Base-by-base conservation (phyloP, 306 rosid species). In the Cyamopsis tetragonoloba region DNA sequence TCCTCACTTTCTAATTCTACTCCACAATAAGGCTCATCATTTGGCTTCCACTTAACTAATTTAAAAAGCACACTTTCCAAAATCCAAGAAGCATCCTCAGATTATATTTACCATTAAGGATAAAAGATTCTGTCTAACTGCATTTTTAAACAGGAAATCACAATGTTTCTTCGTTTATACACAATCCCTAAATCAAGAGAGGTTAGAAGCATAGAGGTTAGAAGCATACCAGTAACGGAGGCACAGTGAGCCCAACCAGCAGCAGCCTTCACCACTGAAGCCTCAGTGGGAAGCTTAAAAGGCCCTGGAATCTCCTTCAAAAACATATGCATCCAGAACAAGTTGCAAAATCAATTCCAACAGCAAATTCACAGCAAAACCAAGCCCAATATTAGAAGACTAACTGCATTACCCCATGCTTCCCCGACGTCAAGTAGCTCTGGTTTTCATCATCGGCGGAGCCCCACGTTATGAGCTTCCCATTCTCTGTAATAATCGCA, bases 221-320 rank as follows among this genome's bases (percentile, higher is more conserved):
- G 41, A 56, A 71, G 54, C 26, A 55, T 70, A 92, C 98, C 98
- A 53, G 82, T 84, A 38, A 84, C 92, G 0, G 86, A 56, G 37
- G 82, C 95, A 47, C 95, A 92, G 61, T 92, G 95, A 42, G 96
- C 98, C 98, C 98, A 92, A 66, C 95, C 98, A 56, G 92, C 89
- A 77, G 87, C 86, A 48, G 95, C 98, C 53, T 82, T 80, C 38
- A 84, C 79, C 37, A 87, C 85, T 34, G 91, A 55, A 71, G 82
- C 85, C 71, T 85, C 84, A 49, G 82, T 73, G 28, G 96, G 95
- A 11, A 92, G 86, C 64, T 83, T 81, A 73, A 79, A 82, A 61
- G 80, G 51, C 83, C 86, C 91, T 43, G 98, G 91, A 50, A 60
- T 81, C 79, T 89, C 96, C 98, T 92, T 83, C 80, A 88, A 78